Conservation (phyloP, 345 rosid species). For the Geranium rotundifolium region DNA sequence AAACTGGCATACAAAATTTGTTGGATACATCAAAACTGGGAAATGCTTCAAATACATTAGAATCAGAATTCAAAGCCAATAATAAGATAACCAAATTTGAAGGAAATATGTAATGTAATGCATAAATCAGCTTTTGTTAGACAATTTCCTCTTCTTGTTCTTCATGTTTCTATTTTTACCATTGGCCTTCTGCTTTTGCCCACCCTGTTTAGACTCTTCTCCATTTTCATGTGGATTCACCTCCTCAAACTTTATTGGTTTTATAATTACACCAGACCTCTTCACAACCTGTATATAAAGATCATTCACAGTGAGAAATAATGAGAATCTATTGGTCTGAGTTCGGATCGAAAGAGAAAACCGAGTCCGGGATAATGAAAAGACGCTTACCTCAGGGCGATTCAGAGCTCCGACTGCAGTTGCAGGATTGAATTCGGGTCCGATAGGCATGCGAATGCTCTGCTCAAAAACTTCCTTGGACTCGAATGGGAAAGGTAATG, state of each 20-base stretch:
- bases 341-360: no score
- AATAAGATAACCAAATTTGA: no score
- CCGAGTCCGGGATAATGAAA: background rate
- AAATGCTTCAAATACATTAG: no score
- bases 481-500: slow-evolving; percentile 74
- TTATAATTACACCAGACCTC: slow-evolving; percentile 60
- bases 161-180: slow-evolving; percentile 12
- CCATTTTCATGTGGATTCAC: slow-evolving; percentile 47
- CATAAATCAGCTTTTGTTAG: no score
- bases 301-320: background rate
- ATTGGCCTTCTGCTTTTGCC: slow-evolving; percentile 25
- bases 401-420: slow-evolving; percentile 53
- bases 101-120: no score
- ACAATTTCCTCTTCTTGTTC: background rate
- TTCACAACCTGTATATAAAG: slow-evolving; percentile 72
- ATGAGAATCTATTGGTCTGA: background rate
- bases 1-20: no score
- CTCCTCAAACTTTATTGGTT: slow-evolving; percentile 66
- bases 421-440: slow-evolving; percentile 84
- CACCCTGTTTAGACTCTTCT: slow-evolving; percentile 20
- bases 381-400: slow-evolving; percentile 60
- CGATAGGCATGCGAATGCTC: slow-evolving; percentile 85
- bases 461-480: slow-evolving; percentile 70
- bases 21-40: no score
- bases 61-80: no score